Conservation (phyloP, 441 rosid species). For the Pelargonium australe region DNA sequence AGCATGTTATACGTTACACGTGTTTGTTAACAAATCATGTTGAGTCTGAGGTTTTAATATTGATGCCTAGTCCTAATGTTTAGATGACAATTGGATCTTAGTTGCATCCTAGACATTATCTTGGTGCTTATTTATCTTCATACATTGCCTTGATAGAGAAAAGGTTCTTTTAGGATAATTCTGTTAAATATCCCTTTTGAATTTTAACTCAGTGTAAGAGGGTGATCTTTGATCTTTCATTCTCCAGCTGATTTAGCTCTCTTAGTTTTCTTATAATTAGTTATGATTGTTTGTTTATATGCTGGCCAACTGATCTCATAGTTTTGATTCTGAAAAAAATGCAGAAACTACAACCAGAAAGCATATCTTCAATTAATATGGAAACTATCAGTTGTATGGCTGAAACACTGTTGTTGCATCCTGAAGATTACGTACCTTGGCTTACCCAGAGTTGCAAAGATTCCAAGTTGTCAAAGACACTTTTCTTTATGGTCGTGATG, state of each 20-base stretch:
- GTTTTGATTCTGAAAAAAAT: slow-evolving; percentile 18
- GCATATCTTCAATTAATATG: slow-evolving; percentile 47
- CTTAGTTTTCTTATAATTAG: neutral
- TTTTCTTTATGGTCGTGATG: slow-evolving; percentile 66
- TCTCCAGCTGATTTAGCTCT: neutral
- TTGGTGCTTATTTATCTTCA: neutral
- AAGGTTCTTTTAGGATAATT: neutral
- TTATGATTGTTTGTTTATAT: neutral
- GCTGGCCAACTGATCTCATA: neutral
- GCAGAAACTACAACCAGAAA: slow-evolving; percentile 50
- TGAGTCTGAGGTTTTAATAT: neutral
- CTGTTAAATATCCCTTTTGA: neutral
- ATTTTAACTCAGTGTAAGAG: neutral
- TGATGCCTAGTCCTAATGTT: neutral
- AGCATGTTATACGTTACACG: neutral
- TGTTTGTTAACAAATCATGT: neutral
- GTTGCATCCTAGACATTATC: neutral
- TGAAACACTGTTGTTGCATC: slow-evolving; percentile 39
- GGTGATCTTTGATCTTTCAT: neutral
- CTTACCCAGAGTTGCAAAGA: slow-evolving; percentile 46
- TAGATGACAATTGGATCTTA: neutral
- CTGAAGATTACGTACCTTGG: slow-evolving; percentile 53
- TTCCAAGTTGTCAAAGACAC: slow-evolving; percentile 52
- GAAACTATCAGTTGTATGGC: slow-evolving; percentile 59
- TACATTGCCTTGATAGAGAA: neutral